phyloP scores from a whole-genome alignment of 495 filamentous ascomycete genomes.

The Xylaria curta region DNA sequence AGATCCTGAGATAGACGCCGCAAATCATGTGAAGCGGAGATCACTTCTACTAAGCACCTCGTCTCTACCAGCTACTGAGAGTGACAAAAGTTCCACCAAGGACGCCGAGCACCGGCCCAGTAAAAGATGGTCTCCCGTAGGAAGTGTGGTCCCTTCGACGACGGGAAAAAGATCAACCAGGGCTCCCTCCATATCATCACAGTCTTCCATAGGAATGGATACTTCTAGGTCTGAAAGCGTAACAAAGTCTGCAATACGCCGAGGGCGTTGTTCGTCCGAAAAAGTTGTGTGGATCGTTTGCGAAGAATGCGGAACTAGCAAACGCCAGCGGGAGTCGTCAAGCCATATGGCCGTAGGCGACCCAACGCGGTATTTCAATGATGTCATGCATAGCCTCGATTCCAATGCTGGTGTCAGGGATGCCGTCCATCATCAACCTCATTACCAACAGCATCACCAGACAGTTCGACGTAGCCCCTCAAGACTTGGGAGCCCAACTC shows the following conservation, averaged over 20 bases:
- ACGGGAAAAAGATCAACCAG: slow-evolving; percentile 31
- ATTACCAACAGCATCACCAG: slow-evolving; percentile 15
- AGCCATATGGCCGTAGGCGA: slow-evolving; percentile 32
- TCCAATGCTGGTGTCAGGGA: slow-evolving; percentile 10
- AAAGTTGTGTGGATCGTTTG: slow-evolving; percentile 42
- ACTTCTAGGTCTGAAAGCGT: slow-evolving; percentile 32
- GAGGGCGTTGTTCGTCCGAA: slow-evolving; percentile 37
- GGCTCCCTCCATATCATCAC: slow-evolving; percentile 39
- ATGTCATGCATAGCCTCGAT: slow-evolving; percentile 28
- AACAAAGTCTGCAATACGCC: slow-evolving; percentile 34
- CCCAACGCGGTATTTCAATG: slow-evolving; percentile 42
- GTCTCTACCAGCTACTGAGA: slow-evolving; percentile 16
- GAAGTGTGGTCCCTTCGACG: slow-evolving; percentile 33
- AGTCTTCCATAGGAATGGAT: slow-evolving; percentile 36
- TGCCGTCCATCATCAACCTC: slow-evolving; percentile 23
- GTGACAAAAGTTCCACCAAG: slow-evolving; percentile 23
- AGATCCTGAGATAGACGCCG: not conserved
- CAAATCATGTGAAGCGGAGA: slow-evolving; percentile 2
- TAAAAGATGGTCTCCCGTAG: slow-evolving; percentile 41
- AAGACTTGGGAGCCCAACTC: slow-evolving; percentile 26
- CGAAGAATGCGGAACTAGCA: slow-evolving; percentile 42
- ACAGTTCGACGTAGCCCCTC: slow-evolving; percentile 21
- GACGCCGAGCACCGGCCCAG: slow-evolving; percentile 31
- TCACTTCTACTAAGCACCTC: slow-evolving; percentile 23
- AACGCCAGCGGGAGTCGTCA: slow-evolving; percentile 36